Evolutionary conservation across 345 rosid species (phyloP), one percentile per base, ranked within the genome.

Genomic region (Hypericum androsaemum): DNA sequence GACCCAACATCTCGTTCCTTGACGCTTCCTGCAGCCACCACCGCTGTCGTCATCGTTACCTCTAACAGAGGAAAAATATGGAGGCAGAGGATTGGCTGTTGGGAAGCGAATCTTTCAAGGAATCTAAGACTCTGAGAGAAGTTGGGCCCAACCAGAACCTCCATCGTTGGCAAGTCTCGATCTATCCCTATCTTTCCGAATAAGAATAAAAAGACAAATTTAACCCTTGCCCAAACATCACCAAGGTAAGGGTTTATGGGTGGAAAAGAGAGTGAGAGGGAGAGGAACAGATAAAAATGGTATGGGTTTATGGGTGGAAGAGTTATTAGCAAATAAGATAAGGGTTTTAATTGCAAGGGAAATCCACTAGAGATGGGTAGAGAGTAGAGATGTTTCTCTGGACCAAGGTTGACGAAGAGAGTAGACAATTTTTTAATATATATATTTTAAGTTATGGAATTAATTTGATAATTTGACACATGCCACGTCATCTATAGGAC

Each of bases 21-120:
- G 5, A 66, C 70, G 15, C 55, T 56, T 47, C 57, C 53, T 3
- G 6, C 51, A 9, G 36, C 10, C 9, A 13, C 12, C 3, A 54
- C 71, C 63, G 32, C 53, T 5, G 6, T 41, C 12, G 36, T 6
- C 9, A 17, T 32, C 5, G 54, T 72, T 61, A 72, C 72, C 42
- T 83, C 95, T 41, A 7, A 14, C 12, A 42, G 3, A 8, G 8
- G n/a, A n/a, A n/a, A n/a, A 16, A 7, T 5, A 36, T 2, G 1
- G 47, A n/a, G n/a, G n/a, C n/a, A n/a, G n/a, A n/a, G 32, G 32
- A 62, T 74, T 64, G 51, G 81, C 94, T 85, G 54, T 72, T 61
- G 6, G 89, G 94, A 41, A 85, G 89, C 62, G 82, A 72, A 17
- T 80, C 94, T 63, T 79, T 81, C 7, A 84, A 12, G 28, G 79